Conservation (phyloP, 768 basidiomycete species). For the Trametes villosa region DNA sequence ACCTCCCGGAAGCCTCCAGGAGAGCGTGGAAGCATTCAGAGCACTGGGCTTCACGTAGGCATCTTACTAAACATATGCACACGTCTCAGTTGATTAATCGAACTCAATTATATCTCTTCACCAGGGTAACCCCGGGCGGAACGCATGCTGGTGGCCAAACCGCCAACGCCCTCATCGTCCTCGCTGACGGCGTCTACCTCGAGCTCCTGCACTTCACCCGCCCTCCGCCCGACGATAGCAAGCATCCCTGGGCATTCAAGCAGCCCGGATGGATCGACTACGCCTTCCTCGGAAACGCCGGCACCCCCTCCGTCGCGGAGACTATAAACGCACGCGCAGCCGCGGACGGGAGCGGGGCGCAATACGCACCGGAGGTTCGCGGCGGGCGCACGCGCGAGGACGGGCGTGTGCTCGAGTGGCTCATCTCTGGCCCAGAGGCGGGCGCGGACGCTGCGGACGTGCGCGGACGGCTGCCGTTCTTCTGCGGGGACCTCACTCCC, state of each 20-base stretch:
- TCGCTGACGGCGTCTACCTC: slow-evolving; percentile 64
- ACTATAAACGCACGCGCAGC: slow-evolving; percentile 58
- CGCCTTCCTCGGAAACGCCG: slow-evolving; percentile 59
- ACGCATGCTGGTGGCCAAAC: slow-evolving; percentile 66
- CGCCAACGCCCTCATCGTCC: slow-evolving; percentile 65
- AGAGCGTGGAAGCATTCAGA: slow-evolving; percentile 55
- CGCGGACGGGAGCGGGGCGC: slow-evolving; percentile 41
- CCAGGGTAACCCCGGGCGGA: slow-evolving; percentile 69
- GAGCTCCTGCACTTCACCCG: slow-evolving; percentile 73
- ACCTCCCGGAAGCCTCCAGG: slow-evolving; percentile 58
- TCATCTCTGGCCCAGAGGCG: slow-evolving; percentile 50
- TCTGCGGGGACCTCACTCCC: slow-evolving; percentile 74
- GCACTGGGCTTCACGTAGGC: slow-evolving; percentile 63
- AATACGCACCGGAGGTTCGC: slow-evolving; percentile 48
- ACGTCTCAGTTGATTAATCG: background rate
- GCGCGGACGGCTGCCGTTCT: slow-evolving; percentile 58
- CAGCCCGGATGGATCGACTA: slow-evolving; percentile 70
- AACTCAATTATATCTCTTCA: background rate
- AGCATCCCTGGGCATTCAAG: slow-evolving; percentile 58
- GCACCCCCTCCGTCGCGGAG: slow-evolving; percentile 46
- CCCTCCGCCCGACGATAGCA: slow-evolving; percentile 50
- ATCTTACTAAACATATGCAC: background rate
- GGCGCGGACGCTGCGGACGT: slow-evolving; percentile 33
- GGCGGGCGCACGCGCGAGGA: slow-evolving; percentile 64
- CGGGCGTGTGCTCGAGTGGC: slow-evolving; percentile 61